A percentile compares a stretch with the other conserved stretches of the same genome.
Conservation (phyloP, 78 protist species). For the Planoprotostelium fungivorum region DNA sequence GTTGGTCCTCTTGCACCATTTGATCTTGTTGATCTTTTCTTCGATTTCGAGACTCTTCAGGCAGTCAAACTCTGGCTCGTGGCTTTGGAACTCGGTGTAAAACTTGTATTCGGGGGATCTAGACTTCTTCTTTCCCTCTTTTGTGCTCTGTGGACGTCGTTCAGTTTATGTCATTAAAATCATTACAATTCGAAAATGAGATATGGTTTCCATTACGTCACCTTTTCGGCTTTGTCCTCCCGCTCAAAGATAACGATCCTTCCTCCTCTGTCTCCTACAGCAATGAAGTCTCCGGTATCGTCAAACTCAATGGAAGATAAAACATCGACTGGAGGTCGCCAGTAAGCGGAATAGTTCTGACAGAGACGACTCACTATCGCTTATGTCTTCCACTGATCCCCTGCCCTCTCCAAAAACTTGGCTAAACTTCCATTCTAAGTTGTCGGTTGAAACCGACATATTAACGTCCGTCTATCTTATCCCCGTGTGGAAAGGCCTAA, state of each 20-base stretch:
- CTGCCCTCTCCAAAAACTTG: conserved; percentile 56
- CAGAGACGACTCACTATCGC: conserved; percentile 40
- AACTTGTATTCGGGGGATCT: conserved; percentile 82
- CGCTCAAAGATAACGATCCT: conserved; percentile 80
- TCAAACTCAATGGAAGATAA: conserved; percentile 92
- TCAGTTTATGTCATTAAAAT: neutral
- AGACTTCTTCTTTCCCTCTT: conserved; percentile 11
- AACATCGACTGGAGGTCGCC: conserved; percentile 76
- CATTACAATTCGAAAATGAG: neutral
- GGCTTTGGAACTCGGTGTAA: conserved; percentile 95
- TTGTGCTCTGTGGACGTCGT: neutral
- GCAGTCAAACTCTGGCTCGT: conserved; percentile 97
- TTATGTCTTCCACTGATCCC: conserved; percentile 35
- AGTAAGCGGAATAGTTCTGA: neutral
- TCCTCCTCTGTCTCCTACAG: conserved; percentile 97
- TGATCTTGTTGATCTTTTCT: conserved; percentile 95
- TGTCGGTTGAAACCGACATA: neutral
- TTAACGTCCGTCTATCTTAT: too few relatives aligned
- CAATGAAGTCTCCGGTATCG: conserved; percentile 88
- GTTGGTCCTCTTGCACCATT: conserved; percentile 71
- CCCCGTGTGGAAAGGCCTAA: too few relatives aligned
- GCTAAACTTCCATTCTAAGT: conserved; percentile 64
- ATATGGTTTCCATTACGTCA: neutral
- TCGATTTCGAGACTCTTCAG: conserved; percentile 95
- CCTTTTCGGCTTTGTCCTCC: conserved; percentile 13